phyloP scores from a whole-genome alignment of 1,139 yeast genomes.

The Insectozyma bohioensis region DNA sequence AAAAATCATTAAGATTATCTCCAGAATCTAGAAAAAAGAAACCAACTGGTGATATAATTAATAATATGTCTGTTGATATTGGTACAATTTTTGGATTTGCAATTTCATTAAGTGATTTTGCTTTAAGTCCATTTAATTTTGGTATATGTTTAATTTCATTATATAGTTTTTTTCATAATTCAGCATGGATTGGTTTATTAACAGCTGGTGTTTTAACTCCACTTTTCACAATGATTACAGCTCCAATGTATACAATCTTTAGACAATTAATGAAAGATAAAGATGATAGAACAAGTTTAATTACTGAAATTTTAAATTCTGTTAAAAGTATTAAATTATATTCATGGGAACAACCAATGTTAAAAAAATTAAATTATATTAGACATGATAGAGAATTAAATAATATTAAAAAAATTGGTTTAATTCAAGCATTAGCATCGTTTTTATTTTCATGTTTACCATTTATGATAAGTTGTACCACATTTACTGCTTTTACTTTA shows the following conservation, averaged over 20 bases:
- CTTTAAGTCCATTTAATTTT: slow-evolving; percentile 57
- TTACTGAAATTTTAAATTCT: slow-evolving; percentile 39
- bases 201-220: slow-evolving; percentile 36
- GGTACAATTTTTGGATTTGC: slow-evolving; percentile 26
- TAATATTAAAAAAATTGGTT: slow-evolving; percentile 30
- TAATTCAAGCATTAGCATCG: slow-evolving; percentile 28
- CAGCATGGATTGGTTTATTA: slow-evolving; percentile 36
- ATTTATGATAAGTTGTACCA: slow-evolving; percentile 32
- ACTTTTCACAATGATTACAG: slow-evolving; percentile 28
- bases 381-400: slow-evolving; percentile 38
- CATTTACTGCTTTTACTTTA: slow-evolving; percentile 27
- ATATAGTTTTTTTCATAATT: slow-evolving; percentile 29
- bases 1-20: slow-evolving; percentile 35
- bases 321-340: slow-evolving; percentile 41
- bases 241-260: slow-evolving; percentile 26
- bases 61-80: slow-evolving; percentile 38
- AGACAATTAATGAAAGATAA: slow-evolving; percentile 28
- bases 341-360: slow-evolving; percentile 43
- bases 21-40: slow-evolving; percentile 37
- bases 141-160: slow-evolving; percentile 27
- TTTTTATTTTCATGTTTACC: slow-evolving; percentile 42
- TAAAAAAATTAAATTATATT: slow-evolving; percentile 29
- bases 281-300: slow-evolving; percentile 38
- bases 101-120: slow-evolving; percentile 17
- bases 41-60: slow-evolving; percentile 43